Evolutionary conservation across 805 yeast species (phyloP).

Genomic region (Komagataella ulmi): DNA sequence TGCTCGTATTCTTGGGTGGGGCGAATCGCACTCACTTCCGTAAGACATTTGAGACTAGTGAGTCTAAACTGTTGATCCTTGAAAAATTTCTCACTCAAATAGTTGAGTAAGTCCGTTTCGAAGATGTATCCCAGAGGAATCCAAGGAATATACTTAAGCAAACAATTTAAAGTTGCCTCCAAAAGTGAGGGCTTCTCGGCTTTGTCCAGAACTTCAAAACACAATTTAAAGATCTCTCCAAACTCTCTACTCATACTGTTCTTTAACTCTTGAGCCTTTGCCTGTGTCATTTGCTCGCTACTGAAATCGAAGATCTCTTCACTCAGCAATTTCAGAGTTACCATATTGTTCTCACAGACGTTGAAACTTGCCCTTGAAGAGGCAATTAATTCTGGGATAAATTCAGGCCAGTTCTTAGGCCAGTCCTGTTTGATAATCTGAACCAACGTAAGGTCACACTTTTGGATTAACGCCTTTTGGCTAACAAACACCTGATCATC

Average conservation of each 20-base stretch:
- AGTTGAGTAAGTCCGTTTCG: slow-evolving; percentile 67
- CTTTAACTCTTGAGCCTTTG: slow-evolving; percentile 76
- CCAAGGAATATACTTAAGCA: slow-evolving; percentile 86
- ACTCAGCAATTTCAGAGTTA: slow-evolving; percentile 71
- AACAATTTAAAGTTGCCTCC: slow-evolving; percentile 69
- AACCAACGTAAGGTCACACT: slow-evolving; percentile 87
- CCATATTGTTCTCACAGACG: slow-evolving; percentile 97
- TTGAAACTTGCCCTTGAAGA: slow-evolving; percentile 77
- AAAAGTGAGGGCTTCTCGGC: slow-evolving; percentile 68
- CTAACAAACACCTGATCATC: slow-evolving; percentile 58
- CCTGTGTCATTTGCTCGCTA: slow-evolving; percentile 95
- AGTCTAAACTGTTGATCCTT: slow-evolving; percentile 71
- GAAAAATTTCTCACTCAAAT: slow-evolving; percentile 66
- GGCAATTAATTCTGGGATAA: slow-evolving; percentile 83
- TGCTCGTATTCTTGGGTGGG: slow-evolving; percentile 35
- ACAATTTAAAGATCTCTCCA: slow-evolving; percentile 82
- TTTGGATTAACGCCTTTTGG: slow-evolving; percentile 77
- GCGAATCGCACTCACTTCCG: slow-evolving; percentile 70
- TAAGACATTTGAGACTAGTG: slow-evolving; percentile 78
- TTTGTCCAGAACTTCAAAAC: slow-evolving; percentile 86
- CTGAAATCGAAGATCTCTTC: slow-evolving; percentile 95
- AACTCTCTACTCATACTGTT: slow-evolving; percentile 80
- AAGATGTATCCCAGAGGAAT: slow-evolving; percentile 83
- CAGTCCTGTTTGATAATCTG: slow-evolving; percentile 95
- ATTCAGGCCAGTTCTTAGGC: slow-evolving; percentile 98